Evolutionary conservation across 2,329 filamentous ascomycete species (phyloP), one percentile per base, ranked within the genome.

Genomic region (Scedosporium apiospermum): DNA sequence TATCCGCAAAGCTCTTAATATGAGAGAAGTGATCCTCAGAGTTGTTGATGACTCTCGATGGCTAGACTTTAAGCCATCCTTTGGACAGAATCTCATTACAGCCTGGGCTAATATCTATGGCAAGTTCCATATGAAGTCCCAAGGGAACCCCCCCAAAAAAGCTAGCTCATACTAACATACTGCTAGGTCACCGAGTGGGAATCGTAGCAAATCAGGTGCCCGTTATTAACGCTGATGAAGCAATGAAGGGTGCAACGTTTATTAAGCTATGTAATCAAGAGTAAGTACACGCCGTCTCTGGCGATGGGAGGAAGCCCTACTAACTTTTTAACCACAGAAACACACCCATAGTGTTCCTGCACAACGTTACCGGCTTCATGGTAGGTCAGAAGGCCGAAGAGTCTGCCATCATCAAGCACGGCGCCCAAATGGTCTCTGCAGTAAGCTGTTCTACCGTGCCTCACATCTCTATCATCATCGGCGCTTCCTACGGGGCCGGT

Each of bases 281-380:
- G 72, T 76, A 70, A 60, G 70, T 57, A n/a, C 18, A 55, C 16
- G n/a, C n/a, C n/a, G n/a, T n/a, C n/a, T n/a, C n/a, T n/a, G n/a
- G n/a, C n/a, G n/a, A 18, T 18, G 23, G 51, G 23, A 6, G 7
- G 18, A 18, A 7, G 6, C 7, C 23, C 18, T 7, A n/a, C 10
- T n/a, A 41, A 1, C 27, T 42, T 34, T 42, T 23, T 6, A 12
- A 27, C 14, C 27, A 27, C 61, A 69, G 74, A 63, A 70, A 71
- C 30, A 72, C 66, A 0, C 76, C 77, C 0, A 77, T 79, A 14
- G 67, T 79, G 4, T 79, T 78, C 68, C 67, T 79, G 0, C 77
- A 79, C 66, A 79, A 79, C 55, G 76, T 79, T 0, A 79, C 77
- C 0, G 77, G 77, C 1, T 79, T 79, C 68, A 79, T 79, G 77